Base-by-base conservation (phyloP, 352 stramenopile genomes). In the Phytophthora citrophthora region DNA sequence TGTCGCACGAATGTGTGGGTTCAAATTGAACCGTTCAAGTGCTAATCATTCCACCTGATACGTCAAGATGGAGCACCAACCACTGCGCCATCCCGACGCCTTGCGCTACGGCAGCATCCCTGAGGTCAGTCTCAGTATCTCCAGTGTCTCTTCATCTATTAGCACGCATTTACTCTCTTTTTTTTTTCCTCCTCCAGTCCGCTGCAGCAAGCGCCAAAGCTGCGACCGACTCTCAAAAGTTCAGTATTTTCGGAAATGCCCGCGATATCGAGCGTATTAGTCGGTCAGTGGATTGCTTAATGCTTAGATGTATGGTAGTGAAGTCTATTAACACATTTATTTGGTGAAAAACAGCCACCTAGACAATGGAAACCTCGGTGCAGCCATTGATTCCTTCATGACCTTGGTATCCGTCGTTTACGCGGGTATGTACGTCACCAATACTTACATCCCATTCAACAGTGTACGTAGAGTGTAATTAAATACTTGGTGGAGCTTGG, bases 281-380 rank as follows among this genome's bases (percentile, higher is more conserved):
- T 72, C 70, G 70, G 70, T 78, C 4, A 4, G 70, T 74, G 1
- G 2, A 13, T 64, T 36, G 5, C 41, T 16, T 12, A 45, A 13
- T 56, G 2, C 20, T 40, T 39, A 9, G 10, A 8, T 8, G n/a
- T 15, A 10, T 3, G 10, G 7, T 20, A 8, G 18, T 23, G 0
- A 1, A 63, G 20, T 34, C 10, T 51, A 20, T 29, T 55, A 43
- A 61, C 40, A 5, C 15, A 23, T 66, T 45, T 31, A 29, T 47
- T 32, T 51, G 8, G 16, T 48, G 34, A 6, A 51, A 5, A 48
- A 23, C 58, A 94, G 86, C 0, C 88, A 90, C 54, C 61, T 95
- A 46, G 87, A 95, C 64, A 88, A 93, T 74, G 91, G 87, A 31
- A 69, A 79, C 31, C 79, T 95, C 49, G 87, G 87, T 3, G 74